Base-by-base conservation (phyloP, 2,329 filamentous ascomycete species). In the Fusarium torulosum region DNA sequence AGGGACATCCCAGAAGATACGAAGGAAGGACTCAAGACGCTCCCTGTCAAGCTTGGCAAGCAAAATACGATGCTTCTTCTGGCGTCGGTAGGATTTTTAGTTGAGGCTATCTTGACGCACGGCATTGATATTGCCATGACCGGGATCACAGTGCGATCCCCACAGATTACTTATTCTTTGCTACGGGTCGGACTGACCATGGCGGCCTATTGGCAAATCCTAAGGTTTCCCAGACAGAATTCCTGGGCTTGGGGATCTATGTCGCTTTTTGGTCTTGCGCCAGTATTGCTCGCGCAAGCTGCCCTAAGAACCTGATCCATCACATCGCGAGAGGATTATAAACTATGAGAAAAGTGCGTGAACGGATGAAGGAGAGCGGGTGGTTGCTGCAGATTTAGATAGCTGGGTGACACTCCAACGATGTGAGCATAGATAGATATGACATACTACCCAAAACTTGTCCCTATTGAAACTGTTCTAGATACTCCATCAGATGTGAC, bases 1-100 rank as follows among this genome's bases (percentile, higher is more conserved):
- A 52, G 58, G 14, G 61, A 64, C 20, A 62, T 64, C 3, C 41
- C 37, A 0, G 60, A 64, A 27, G 60, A 64, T 11, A 33, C 57
- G 2, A 62, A 62, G 4, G 60, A 64, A 14, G 60, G 60, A 1
- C 20, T 64, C 0, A 44, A 62, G 6, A 64, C 61, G 21, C 20
- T 64, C 3, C 61, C 57, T 0, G 61, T 62, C n/a, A 64, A 53
- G 23, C 51, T 64, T 7, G 61, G 61, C 17, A 64, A 64, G 20
- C 44, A 57, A 3, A 62, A 52, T 15, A 64, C 61, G 6, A 25
- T 57, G 17, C 11, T 64, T 0, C 19, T 64, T 4, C 23, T 64
- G 13, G 27, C 41, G 9, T 14, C 27, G 0, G 25, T 49, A 10
- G 61, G 61, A 6, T 13, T 57, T 10, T 6, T 57, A 11, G 25